phyloP scores from a whole-genome alignment of 495 filamentous ascomycete genomes.

The Ramalina intermedia region DNA sequence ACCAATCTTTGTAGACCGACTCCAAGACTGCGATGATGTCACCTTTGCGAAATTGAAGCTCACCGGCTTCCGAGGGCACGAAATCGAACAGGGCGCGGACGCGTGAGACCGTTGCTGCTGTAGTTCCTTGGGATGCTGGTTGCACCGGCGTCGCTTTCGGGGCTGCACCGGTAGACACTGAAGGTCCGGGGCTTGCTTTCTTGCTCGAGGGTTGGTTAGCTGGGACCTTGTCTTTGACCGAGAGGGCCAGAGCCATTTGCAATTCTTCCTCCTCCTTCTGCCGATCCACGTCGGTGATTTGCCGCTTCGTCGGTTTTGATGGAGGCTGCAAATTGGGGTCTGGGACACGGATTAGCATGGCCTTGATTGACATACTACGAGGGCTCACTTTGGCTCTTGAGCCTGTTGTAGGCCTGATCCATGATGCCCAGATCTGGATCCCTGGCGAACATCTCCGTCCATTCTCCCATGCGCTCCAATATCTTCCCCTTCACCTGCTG shows the following conservation, averaged over 20 bases:
- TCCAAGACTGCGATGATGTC: conserved; percentile 96
- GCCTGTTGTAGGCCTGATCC: conserved; percentile 82
- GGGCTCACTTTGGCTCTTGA: conserved; percentile 59
- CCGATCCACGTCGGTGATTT: conserved; percentile 79
- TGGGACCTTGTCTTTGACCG: conserved; percentile 63
- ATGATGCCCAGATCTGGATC: conserved; percentile 94
- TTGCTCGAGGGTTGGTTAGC: conserved; percentile 19
- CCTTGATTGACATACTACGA: not conserved
- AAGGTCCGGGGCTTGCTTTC: conserved; percentile 21
- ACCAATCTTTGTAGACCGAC: conserved; percentile 98
- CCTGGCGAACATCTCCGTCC: conserved; percentile 83
- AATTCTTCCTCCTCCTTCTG: conserved; percentile 96
- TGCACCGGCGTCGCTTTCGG: conserved; percentile 29
- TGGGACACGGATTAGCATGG: conserved; percentile 20
- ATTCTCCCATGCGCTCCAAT: conserved; percentile 88
- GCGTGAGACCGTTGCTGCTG: conserved; percentile 91
- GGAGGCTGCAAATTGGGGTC: conserved; percentile 88
- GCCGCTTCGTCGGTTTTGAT: conserved; percentile 78
- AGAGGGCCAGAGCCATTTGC: conserved; percentile 87
- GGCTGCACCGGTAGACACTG: conserved; percentile 25
- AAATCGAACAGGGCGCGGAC: conserved; percentile 93
- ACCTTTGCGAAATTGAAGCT: conserved; percentile 90
- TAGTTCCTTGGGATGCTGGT: conserved; percentile 53
- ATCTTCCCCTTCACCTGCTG: conserved; percentile 95
- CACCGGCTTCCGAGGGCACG: conserved; percentile 79